Percentiles rank a stretch among this genome's conserved stretches.
Conservation (phyloP, 345 rosid genomes). For the Citrus maxima region DNA sequence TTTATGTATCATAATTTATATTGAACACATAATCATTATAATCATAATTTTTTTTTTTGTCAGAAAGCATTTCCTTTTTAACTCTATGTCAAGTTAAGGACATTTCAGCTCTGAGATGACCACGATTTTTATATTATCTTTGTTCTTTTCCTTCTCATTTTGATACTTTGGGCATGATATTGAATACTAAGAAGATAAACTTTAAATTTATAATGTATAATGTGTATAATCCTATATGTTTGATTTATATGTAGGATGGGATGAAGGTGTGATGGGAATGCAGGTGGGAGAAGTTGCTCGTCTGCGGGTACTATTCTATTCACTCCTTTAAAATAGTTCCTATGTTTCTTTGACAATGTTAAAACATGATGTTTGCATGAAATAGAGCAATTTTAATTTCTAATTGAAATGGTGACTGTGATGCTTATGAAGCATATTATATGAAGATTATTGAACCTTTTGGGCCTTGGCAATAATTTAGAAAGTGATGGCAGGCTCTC, state of each 20-base stretch:
- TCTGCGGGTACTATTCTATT: slow-evolving; percentile 55
- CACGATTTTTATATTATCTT: background rate
- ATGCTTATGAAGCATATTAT: background rate
- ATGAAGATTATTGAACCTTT: background rate
- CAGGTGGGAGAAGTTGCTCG: slow-evolving; percentile 94
- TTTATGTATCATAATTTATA: background rate
- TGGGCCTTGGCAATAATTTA: background rate
- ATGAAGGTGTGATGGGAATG: slow-evolving; percentile 98
- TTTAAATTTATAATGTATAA: background rate
- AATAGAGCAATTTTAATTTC: background rate
- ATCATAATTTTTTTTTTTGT: background rate
- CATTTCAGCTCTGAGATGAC: background rate
- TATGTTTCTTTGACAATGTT: background rate
- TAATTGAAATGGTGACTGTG: background rate
- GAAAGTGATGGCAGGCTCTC: background rate
- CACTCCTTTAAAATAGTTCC: background rate
- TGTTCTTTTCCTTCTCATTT: background rate
- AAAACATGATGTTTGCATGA: background rate
- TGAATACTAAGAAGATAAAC: background rate
- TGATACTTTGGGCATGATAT: background rate
- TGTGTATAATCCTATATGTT: slow-evolving; percentile 5
- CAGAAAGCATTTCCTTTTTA: background rate
- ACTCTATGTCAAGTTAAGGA: background rate
- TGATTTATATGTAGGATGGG: slow-evolving; percentile 68
- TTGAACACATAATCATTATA: background rate